Conservation (phyloP, 2,329 filamentous ascomycete genomes). For the Sarocladiaceae sp. region DNA sequence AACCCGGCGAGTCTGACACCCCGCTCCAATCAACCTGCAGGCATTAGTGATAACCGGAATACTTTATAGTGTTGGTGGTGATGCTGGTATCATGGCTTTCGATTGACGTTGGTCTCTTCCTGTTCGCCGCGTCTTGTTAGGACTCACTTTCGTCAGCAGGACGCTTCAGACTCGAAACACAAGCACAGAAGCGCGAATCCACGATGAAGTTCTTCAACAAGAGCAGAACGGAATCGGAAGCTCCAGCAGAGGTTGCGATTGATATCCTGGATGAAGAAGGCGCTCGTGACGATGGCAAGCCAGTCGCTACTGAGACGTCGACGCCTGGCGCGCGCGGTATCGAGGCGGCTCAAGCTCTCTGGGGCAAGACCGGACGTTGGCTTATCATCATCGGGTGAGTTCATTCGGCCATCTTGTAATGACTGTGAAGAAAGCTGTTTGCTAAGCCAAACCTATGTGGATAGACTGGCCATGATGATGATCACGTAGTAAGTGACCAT, state of each 20-base stretch:
- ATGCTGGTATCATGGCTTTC: no score
- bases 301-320: not conserved
- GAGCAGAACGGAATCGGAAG: not conserved
- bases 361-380: not conserved
- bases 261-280: not conserved
- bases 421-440: not conserved
- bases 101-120: not conserved
- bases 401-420: not conserved
- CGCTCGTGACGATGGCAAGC: not conserved
- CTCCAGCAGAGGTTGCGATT: not conserved
- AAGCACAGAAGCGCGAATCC: not conserved
- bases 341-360: not conserved
- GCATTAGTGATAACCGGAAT: no score
- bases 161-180: not conserved
- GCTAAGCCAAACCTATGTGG: not conserved
- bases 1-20: no score
- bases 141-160: not conserved
- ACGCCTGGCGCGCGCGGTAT: not conserved
- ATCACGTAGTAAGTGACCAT: constrained; percentile 1
- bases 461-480: not conserved
- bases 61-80: no score
- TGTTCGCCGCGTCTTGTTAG: not conserved
- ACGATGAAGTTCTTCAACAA: not conserved
- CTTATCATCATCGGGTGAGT: not conserved
- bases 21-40: no score